Base-by-base conservation (phyloP, 441 rosid species). In the Hura crepitans region DNA sequence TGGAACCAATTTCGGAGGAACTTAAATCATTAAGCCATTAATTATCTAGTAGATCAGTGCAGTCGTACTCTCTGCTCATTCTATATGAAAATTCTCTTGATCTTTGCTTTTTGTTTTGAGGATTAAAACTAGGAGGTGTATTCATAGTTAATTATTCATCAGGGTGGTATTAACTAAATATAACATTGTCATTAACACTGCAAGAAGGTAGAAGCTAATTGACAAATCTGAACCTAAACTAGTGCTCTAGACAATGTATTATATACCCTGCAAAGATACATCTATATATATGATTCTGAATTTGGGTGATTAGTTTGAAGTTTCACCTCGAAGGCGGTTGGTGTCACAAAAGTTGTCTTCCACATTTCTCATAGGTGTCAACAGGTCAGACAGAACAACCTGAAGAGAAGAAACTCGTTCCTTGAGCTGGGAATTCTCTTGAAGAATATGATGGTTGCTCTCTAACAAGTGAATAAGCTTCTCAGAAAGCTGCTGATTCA, bases 391-490 rank as follows among this genome's bases (percentile, higher is more conserved):
- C 75, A 86, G 79, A 6, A 85, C 62, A 58, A 81, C 62, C 27
- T 91, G 96, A 69, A 89, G 86, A 27, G 89, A 83, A 68, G 90
- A 76, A 60, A 84, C 83, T 74, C 75, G 88, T 72, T 88, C 96
- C 74, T 84, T 87, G 37, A 92, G 87, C 71, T 81, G 91, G 18
- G 82, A 81, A 75, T 89, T 92, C 78, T 88, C 94, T 66, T 85
- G 88, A 30, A 89, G 76, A 60, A 85, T 77, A 79, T 84, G 85
- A 28, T 89, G 89, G 76, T 89, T 88, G 78, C 71, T 83, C 65
- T 92, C 96, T 71, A 88, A 56, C 77, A 88, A 79, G 43, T 72
- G 71, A 65, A 92, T 83, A 31, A 92, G 81, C 87, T 88, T 87
- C 72, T 92, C 87, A 0, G 87, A 84, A 61, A 92, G 83, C 67